Conservation (phyloP, 345 rosid species). For the Brassica carinata region DNA sequence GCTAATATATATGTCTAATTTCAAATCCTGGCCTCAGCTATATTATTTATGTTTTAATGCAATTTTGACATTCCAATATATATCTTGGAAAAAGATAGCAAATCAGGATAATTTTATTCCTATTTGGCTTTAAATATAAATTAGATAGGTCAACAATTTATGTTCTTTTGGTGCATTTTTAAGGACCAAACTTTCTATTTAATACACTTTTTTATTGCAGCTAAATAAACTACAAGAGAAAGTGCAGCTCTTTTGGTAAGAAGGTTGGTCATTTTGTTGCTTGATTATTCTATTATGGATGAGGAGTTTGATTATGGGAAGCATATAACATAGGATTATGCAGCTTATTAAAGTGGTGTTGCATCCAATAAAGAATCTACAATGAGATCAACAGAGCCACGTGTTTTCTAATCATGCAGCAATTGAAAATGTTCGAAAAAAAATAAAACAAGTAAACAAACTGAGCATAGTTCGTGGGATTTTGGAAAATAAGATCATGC, state of each 20-base stretch:
- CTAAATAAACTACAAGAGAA: not conserved
- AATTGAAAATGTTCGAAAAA: conserved; percentile 15
- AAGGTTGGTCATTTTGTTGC: not conserved
- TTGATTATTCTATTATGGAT: conserved; percentile 2
- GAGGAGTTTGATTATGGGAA: not conserved
- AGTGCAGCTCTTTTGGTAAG: not conserved
- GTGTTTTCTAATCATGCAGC: conserved; percentile 32
- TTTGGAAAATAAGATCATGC: conserved; percentile 25
- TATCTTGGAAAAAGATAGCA: conserved; percentile 19
- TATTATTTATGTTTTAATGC: not conserved
- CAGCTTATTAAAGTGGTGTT: conserved; percentile 14
- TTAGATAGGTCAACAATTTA: not conserved
- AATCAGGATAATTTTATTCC: not conserved
- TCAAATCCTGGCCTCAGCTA: conserved; percentile 19
- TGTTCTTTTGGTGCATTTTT: not conserved
- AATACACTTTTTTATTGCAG: not conserved
- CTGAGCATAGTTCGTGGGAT: conserved; percentile 25
- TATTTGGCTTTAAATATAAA: not conserved
- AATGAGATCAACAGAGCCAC: conserved; percentile 16
- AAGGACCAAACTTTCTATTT: not conserved
- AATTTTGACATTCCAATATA: not conserved
- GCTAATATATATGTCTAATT: conserved; percentile 13
- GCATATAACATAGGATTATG: conserved; percentile 22
- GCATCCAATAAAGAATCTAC: conserved; percentile 7
- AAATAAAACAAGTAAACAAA: conserved; percentile 17